Conservation (phyloP, 2,329 filamentous ascomycete genomes). For the Penicillium sp. region DNA sequence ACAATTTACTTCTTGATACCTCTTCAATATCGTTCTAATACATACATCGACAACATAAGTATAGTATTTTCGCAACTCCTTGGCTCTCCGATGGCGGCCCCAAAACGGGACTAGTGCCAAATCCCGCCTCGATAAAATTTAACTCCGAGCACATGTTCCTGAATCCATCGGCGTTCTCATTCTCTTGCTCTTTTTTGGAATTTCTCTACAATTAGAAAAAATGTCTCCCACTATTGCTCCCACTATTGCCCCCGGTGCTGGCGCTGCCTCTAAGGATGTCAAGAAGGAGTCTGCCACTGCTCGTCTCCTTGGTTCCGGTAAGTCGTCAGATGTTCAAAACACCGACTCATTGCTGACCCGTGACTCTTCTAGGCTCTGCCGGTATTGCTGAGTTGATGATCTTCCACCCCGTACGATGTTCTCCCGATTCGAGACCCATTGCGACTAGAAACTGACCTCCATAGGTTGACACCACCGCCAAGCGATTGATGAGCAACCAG, state of each 20-base stretch:
- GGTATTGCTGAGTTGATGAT: constrained; percentile 90
- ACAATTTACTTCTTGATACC: neutral
- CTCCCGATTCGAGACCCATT: neutral
- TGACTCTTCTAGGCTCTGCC: constrained; percentile 64
- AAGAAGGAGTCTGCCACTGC: constrained; percentile 89
- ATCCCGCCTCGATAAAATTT: constrained; percentile 22
- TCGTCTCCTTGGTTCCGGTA: constrained; percentile 88
- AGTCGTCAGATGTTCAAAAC: constrained; percentile 13
- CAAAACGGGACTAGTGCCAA: constrained; percentile 22
- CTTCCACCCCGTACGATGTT: constrained; percentile 74
- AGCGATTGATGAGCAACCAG: constrained; percentile 99
- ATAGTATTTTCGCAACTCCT: neutral
- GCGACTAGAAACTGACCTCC: constrained; percentile 19
- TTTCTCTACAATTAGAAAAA: constrained; percentile 4
- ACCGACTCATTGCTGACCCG: constrained; percentile 8
- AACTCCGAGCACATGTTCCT: constrained; percentile 17
- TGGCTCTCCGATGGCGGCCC: constrained; percentile 22
- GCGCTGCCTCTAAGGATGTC: constrained; percentile 55
- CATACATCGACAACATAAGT: neutral
- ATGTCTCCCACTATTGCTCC: constrained; percentile 56
- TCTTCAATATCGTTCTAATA: neutral
- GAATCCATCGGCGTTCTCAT: constrained; percentile 13
- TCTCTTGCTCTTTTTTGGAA: constrained; percentile 4
- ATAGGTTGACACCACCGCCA: constrained; percentile 95
- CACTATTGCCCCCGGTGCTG: constrained; percentile 34